phyloP scores from a whole-genome alignment of 768 basidiomycete species.

The Suillus occidentalis region DNA sequence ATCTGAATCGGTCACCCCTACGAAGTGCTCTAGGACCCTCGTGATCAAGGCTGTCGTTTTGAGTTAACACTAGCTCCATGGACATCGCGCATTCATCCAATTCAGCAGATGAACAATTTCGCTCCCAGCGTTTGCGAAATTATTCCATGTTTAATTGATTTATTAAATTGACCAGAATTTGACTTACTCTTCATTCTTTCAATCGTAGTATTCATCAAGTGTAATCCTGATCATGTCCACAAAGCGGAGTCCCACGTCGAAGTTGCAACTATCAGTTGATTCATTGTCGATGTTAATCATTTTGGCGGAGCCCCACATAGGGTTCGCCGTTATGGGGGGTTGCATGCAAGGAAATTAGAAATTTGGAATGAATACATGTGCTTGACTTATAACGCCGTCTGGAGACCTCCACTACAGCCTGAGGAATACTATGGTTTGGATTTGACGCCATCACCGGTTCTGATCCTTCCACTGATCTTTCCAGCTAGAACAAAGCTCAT shows the following conservation, averaged over 20 bases:
- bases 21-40: neutral
- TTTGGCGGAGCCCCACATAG: neutral
- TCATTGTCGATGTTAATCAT: neutral
- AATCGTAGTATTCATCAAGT: neutral
- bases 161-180: neutral
- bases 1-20: neutral
- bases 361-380: neutral
- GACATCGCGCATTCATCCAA: neutral
- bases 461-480: too few species aligned
- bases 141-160: neutral
- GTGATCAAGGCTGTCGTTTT: neutral
- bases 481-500: neutral
- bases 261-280: neutral
- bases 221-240: neutral
- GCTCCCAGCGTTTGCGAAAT: neutral
- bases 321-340: neutral
- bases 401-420: neutral
- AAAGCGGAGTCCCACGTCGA: neutral
- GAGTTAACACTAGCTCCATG: neutral
- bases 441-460: neutral
- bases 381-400: neutral
- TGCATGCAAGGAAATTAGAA: neutral
- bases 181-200: neutral
- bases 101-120: neutral
- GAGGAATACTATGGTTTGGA: neutral